These are phyloP conservation scores for Pulveroboletus sp. DNA, from an alignment of 768 basidiomycete genomes.

Conservation along the genomic window DNA sequence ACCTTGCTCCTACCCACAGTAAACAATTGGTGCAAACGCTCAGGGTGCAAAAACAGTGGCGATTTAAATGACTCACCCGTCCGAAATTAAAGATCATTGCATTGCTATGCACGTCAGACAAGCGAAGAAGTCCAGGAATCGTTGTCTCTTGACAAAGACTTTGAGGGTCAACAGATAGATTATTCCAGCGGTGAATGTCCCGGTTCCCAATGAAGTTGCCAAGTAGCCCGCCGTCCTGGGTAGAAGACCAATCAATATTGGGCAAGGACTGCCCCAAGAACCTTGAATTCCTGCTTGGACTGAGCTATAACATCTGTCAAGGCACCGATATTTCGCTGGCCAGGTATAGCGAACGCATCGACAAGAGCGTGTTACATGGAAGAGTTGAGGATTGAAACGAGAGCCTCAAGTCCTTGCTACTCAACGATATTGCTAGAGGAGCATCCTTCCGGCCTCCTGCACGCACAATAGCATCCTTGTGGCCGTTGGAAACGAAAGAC, in stretches of 20 bases:
- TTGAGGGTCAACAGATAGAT: conserved; percentile 67
- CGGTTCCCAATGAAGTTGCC: conserved; percentile 84
- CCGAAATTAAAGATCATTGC: conserved; percentile 70
- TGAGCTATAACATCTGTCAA: conserved; percentile 49
- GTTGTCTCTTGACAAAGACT: conserved; percentile 51
- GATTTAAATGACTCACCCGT: conserved; percentile 40
- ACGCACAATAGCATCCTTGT: too few relatives aligned
- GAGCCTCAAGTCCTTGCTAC: conserved; percentile 57
- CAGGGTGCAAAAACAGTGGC: background rate
- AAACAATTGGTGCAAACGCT: conserved; percentile 61
- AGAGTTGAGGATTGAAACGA: conserved; percentile 71
- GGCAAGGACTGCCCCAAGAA: conserved; percentile 4
- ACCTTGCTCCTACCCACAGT: conserved; percentile 80
- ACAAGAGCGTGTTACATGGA: conserved; percentile 64
- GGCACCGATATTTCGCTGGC: conserved; percentile 57
- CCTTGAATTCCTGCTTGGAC: conserved; percentile 52
- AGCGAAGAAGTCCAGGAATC: background rate
- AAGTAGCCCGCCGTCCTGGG: conserved; percentile 34
- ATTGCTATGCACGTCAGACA: conserved; percentile 43
- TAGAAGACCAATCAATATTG: background rate
- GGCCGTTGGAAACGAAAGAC: conserved; percentile 4
- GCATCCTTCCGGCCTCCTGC: too few relatives aligned
- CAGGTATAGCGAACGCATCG: conserved; percentile 68
- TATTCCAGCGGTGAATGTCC: conserved; percentile 71
- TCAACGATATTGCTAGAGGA: conserved; percentile 45